Base-by-base conservation (phyloP, 345 rosid genomes). In the Ailanthus altissimus region DNA sequence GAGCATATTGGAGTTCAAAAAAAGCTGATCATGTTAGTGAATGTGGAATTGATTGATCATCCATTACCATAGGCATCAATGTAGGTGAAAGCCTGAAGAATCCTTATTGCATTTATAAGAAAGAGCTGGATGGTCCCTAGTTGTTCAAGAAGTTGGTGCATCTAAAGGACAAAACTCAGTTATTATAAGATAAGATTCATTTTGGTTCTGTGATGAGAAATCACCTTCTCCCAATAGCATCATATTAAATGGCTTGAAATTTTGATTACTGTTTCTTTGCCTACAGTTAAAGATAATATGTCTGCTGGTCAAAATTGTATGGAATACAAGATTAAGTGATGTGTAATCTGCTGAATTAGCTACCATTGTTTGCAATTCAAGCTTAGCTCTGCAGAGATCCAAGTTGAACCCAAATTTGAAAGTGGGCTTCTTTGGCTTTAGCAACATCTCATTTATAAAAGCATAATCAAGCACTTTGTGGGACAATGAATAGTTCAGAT, bases 91-190 rank as follows among this genome's bases (percentile, higher is more conserved):
- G 32, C 26, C 42, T 38, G 68, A 38, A 20, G 38, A 12, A 20
- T 50, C 53, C 11, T 67, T 21, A 20, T 47, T 59, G 88, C 88
- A 79, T 81, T 74, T 56, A 70, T 56, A 43, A 21, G 46, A 51
- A 59, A 45, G 42, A 23, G 76, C 43, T 58, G 47, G 74, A 78
- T 78, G 85, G 86, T 73, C 82, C 89, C 74, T 16, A 60, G 67
- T 21, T 23, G 14, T 66, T 40, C 20, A 9, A 13, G 71, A 75
- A 73, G 70, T 51, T 69, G 82, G 70, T 60, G 10, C 53, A 47
- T 46, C 57, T 36, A 5, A 5, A 49, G 62, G 72, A 57, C 51
- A 54, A 66, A 10, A 58, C 45, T 66, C 11, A 5, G 14, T 75
- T 47, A 64, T 46, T 69, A 38, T 25, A 72, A 59, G 83, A 77